phyloP scores from a whole-genome alignment of 192 early-diverging fungal species.

The Coemansia sp. region DNA sequence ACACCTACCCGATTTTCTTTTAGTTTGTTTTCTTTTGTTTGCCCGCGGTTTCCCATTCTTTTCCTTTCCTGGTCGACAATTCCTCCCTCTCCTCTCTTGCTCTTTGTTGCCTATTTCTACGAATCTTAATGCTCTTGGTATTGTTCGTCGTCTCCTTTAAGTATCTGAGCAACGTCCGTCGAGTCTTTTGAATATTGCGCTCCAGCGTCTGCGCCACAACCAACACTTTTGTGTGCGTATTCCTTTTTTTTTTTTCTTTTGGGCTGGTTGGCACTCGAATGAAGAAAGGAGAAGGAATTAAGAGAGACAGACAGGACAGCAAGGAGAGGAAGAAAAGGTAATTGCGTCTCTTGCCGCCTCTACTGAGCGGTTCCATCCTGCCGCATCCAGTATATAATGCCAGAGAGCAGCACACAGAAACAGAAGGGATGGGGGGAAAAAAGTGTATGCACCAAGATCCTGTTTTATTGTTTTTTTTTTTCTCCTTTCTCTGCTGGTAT shows the following conservation, averaged over 20 bases:
- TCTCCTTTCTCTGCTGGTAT: neutral
- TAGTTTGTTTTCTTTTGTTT: neutral
- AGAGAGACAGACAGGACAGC: too few relatives aligned
- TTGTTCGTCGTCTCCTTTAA: neutral
- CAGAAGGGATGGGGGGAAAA: neutral
- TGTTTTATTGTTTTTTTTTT: conserved; percentile 4
- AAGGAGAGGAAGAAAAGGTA: neutral
- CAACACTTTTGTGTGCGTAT: too few relatives aligned
- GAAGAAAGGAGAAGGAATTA: too few relatives aligned
- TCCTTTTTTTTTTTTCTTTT: too few relatives aligned
- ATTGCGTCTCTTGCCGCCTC: neutral
- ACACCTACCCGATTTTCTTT: neutral
- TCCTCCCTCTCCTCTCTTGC: neutral
- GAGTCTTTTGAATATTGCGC: neutral
- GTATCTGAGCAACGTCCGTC: neutral
- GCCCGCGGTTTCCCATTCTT: neutral
- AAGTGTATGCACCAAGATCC: neutral
- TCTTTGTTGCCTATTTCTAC: conserved; percentile 7
- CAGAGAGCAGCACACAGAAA: neutral
- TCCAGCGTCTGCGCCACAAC: neutral
- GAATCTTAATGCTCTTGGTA: neutral
- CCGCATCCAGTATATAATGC: neutral
- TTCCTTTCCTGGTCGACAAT: neutral
- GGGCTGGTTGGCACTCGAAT: too few relatives aligned
- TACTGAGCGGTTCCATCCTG: neutral